phyloP scores from a whole-genome alignment of 441 rosid genomes.

The Populus tomentosa region DNA sequence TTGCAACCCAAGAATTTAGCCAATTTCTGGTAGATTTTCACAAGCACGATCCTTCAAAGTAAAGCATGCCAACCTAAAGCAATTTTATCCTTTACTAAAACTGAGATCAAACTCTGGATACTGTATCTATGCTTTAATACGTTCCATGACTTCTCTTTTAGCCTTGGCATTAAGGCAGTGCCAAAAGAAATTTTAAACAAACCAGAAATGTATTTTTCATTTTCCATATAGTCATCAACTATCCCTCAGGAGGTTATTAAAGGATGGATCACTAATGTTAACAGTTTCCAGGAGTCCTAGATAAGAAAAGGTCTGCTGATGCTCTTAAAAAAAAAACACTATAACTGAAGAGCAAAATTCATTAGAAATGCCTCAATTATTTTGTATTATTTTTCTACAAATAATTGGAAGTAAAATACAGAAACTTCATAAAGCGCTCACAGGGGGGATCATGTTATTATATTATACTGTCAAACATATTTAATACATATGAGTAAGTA shows the following conservation, averaged over 20 bases:
- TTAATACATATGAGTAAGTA: background rate
- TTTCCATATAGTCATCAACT: background rate
- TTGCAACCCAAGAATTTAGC: background rate
- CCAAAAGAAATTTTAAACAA: slow-evolving; percentile 9
- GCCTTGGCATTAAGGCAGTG: background rate
- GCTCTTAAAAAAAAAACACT: background rate
- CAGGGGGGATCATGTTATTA: background rate
- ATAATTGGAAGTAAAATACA: background rate
- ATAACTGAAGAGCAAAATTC: background rate
- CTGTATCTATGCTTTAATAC: background rate
- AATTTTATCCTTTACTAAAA: background rate
- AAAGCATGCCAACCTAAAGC: background rate
- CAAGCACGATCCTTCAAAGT: background rate
- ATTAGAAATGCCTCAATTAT: background rate
- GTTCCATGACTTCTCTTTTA: background rate
- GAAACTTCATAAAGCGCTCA: background rate
- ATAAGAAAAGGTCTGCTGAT: background rate
- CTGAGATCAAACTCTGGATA: background rate
- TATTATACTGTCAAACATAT: background rate
- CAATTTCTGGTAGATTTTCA: background rate
- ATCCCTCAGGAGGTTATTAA: background rate
- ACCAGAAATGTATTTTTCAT: background rate
- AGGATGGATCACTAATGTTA: background rate
- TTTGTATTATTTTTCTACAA: background rate
- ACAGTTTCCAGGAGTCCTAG: background rate